Conservation (phyloP, 2,329 filamentous ascomycete species). For the Metarhizium anisopliae region DNA sequence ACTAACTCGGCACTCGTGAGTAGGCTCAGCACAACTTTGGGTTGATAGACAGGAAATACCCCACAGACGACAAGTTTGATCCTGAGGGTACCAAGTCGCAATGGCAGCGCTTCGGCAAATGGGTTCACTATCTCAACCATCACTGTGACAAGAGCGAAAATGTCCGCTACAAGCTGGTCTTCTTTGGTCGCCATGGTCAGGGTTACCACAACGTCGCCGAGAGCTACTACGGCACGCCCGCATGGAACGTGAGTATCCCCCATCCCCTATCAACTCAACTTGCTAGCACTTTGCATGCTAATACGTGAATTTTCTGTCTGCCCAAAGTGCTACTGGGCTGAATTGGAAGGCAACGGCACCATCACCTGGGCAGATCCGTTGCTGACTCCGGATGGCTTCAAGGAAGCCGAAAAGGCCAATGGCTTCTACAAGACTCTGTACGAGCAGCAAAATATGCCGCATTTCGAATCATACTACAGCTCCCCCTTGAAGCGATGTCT, state of each 20-base stretch:
- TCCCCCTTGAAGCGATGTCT: conserved; percentile 56
- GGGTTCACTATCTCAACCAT: conserved; percentile 46
- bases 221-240: conserved; percentile 56
- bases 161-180: conserved; percentile 56
- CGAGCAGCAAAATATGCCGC: conserved; percentile 42
- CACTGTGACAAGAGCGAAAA: conserved; percentile 26
- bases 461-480: conserved; percentile 56
- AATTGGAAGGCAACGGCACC: conserved; percentile 54
- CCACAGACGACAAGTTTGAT: conserved; percentile 38
- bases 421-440: conserved; percentile 50
- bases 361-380: conserved; percentile 54
- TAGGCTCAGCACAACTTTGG: conserved; percentile 56
- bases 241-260: conserved; percentile 50
- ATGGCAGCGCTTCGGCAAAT: conserved; percentile 56
- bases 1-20: not conserved
- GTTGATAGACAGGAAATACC: conserved; percentile 53
- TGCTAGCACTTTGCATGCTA: not conserved
- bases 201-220: conserved; percentile 57
- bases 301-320: not conserved
- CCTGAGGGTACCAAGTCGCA: conserved; percentile 37
- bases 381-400: conserved; percentile 47
- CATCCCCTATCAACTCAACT: conserved; percentile 11
- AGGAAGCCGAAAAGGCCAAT: conserved; percentile 49
- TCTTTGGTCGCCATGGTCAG: conserved; percentile 62
- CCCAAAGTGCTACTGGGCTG: conserved; percentile 53